These are phyloP conservation scores for Hypoxylon sp. DNA, from an alignment of 2,329 filamentous ascomycete genomes.

Conservation along the genomic window DNA sequence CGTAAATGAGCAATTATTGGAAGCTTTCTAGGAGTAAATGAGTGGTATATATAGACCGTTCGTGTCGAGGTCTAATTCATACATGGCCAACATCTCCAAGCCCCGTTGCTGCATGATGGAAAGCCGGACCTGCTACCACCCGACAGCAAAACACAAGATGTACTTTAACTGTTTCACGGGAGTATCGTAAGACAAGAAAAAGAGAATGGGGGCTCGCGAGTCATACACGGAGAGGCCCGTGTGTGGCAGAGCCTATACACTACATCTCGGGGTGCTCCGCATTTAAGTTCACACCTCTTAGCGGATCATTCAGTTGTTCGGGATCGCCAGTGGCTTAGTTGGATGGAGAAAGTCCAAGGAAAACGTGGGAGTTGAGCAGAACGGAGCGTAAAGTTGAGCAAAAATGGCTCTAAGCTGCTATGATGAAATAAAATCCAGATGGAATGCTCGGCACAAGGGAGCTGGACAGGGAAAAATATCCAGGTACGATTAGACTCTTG, in stretches of 20 bases:
- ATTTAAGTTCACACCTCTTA: slow-evolving; percentile 5
- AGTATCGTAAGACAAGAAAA: neutral
- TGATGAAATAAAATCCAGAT: neutral
- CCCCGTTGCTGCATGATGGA: neutral
- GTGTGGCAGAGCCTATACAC: slow-evolving; percentile 7
- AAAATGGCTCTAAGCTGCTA: neutral
- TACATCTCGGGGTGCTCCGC: slow-evolving; percentile 1
- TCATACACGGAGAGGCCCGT: neutral
- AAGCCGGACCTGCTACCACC: neutral
- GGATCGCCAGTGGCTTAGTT: neutral
- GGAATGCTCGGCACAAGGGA: neutral
- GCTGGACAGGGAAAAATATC: neutral
- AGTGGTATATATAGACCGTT: neutral
- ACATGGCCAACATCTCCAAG: neutral
- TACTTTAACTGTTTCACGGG: neutral
- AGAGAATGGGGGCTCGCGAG: neutral
- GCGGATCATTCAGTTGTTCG: neutral
- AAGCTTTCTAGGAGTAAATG: neutral
- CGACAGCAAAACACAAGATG: neutral
- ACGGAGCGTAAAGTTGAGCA: too few relatives aligned
- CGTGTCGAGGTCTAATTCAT: neutral
- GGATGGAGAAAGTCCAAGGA: neutral
- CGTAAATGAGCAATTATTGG: neutral
- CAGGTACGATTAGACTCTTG: too few relatives aligned
- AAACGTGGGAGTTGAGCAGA: slow-evolving; percentile 12